These are phyloP conservation scores for Penicillium capsulatum DNA, from an alignment of 2,329 filamentous ascomycete genomes.

Conservation along the genomic window DNA sequence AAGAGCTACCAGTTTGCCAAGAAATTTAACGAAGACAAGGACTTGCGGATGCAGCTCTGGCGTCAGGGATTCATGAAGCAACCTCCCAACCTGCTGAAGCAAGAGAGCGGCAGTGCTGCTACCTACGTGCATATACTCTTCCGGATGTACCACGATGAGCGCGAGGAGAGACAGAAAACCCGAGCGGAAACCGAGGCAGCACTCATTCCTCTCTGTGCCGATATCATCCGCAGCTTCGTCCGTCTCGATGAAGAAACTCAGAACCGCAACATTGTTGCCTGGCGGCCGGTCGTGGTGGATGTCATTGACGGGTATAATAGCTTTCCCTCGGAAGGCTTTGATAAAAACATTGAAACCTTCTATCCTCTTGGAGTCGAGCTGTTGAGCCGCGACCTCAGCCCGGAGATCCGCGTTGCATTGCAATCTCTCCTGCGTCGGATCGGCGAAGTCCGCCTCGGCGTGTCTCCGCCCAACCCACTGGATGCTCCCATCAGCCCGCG, in stretches of 20 bases:
- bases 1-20: conserved; percentile 96
- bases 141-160: conserved; percentile 91
- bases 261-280: conserved; percentile 93
- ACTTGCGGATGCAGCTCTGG: conserved; percentile 90
- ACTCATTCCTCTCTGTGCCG: conserved; percentile 87
- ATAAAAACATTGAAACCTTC: conserved; percentile 73
- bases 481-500: conserved; percentile 32
- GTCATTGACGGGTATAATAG: conserved; percentile 88
- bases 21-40: conserved; percentile 96
- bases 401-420: conserved; percentile 73
- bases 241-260: conserved; percentile 91
- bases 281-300: conserved; percentile 94
- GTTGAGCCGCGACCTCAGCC: conserved; percentile 72
- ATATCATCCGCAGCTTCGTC: conserved; percentile 84
- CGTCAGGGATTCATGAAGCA: conserved; percentile 99
- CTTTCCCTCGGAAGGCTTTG: conserved; percentile 77
- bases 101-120: conserved; percentile 86
- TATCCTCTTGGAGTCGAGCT: conserved; percentile 83
- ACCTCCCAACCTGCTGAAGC: conserved; percentile 93
- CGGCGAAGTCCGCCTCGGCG: conserved; percentile 65
- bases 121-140: conserved; percentile 96
- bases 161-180: conserved; percentile 73
- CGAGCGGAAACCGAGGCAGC: conserved; percentile 83
- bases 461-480: conserved; percentile 34
- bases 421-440: conserved; percentile 74